Conservation (phyloP, 805 yeast genomes). For the Lachancea quebecensis region DNA sequence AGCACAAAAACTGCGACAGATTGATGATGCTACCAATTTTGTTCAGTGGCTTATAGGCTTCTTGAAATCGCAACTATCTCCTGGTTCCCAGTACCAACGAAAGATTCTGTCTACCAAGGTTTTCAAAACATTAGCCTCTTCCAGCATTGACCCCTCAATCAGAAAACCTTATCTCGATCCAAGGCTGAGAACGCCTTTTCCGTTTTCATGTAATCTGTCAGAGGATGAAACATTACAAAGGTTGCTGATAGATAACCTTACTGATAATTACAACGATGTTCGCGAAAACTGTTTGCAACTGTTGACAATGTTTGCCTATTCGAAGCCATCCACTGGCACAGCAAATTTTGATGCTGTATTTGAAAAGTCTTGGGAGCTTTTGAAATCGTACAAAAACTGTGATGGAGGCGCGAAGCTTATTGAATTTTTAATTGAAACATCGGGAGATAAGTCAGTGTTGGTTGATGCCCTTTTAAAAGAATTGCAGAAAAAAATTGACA, state of each 20-base stretch:
- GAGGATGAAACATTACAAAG: constrained; percentile 34
- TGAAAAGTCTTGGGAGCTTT: constrained; percentile 30
- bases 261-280: constrained; percentile 73
- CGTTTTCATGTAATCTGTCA: constrained; percentile 42
- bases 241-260: constrained; percentile 51
- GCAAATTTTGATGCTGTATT: constrained; percentile 12
- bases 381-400: constrained; percentile 49
- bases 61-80: constrained; percentile 37
- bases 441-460: constrained; percentile 25
- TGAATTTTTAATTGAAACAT: constrained; percentile 41
- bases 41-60: constrained; percentile 34
- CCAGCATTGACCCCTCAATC: constrained; percentile 51
- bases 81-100: constrained; percentile 53
- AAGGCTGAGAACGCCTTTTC: constrained; percentile 41
- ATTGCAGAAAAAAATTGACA: constrained; percentile 31
- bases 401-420: constrained; percentile 75
- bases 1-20: constrained; percentile 20
- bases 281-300: constrained; percentile 45
- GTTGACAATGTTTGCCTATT: constrained; percentile 34
- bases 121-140: constrained; percentile 38
- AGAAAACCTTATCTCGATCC: constrained; percentile 33
- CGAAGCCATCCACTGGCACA: constrained; percentile 2
- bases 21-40: constrained; percentile 35
- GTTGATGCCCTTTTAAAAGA: constrained; percentile 29
- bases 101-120: constrained; percentile 44